A percentile compares a stretch with the other conserved stretches of the same genome.
These are phyloP conservation scores for Scalesia atractyloides DNA, from an alignment of 129 eudicot species.

Conservation along the genomic window DNA sequence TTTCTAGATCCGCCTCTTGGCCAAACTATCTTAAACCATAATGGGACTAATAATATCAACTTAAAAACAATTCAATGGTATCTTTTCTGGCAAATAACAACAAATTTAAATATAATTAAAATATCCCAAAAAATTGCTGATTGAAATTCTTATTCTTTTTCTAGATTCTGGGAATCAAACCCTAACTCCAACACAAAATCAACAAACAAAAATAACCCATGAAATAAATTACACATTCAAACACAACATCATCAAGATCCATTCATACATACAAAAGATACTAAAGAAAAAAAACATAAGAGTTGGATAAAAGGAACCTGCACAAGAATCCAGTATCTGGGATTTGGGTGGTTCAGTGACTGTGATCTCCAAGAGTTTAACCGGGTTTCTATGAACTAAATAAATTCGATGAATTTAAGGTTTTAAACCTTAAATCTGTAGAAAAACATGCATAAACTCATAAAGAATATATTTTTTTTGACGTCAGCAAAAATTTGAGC, in stretches of 20 bases:
- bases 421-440: slow-evolving; percentile 15
- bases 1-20: not conserved
- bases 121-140: slow-evolving; percentile 13
- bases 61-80: not conserved
- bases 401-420: slow-evolving; percentile 16
- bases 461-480: not conserved
- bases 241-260: not conserved
- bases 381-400: not conserved
- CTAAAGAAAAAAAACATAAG: not conserved
- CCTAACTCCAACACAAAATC: slow-evolving; percentile 10
- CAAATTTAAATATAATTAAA: not conserved
- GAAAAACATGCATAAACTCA: too few species aligned
- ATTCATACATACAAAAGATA: not conserved
- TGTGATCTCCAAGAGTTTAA: not conserved
- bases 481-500: not conserved
- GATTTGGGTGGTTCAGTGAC: not conserved
- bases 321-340: slow-evolving; percentile 22
- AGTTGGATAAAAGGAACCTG: slow-evolving; percentile 30
- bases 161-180: not conserved
- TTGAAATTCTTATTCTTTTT: slow-evolving; percentile 5
- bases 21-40: not conserved
- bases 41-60: not conserved
- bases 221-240: not conserved
- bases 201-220: slow-evolving; percentile 20
- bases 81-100: not conserved